phyloP scores from a whole-genome alignment of 768 basidiomycete species.

The Suillus americanus region DNA sequence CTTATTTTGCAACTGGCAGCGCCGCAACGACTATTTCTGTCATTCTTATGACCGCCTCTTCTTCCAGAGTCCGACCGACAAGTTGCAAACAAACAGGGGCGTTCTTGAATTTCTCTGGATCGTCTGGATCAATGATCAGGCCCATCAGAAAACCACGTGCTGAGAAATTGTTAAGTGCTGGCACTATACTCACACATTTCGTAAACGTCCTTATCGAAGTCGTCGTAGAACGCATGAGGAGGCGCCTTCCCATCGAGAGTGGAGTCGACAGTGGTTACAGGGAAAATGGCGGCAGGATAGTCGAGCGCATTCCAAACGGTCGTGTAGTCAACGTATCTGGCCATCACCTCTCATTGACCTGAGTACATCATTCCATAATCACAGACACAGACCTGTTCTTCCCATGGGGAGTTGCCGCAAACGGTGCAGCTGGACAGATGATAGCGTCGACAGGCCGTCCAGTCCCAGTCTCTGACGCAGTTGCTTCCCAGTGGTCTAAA shows the following conservation, averaged over 20 bases:
- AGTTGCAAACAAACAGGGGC: slow-evolving; percentile 68
- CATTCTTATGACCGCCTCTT: slow-evolving; percentile 73
- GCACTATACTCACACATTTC: slow-evolving; percentile 47
- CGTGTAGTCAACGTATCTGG: slow-evolving; percentile 55
- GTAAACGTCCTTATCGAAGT: slow-evolving; percentile 48
- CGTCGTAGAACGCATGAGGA: slow-evolving; percentile 47
- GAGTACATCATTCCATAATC: slow-evolving; percentile 6
- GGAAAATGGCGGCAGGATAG: slow-evolving; percentile 60
- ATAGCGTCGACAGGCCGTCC: slow-evolving; percentile 77
- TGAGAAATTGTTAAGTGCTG: neutral
- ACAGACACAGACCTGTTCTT: slow-evolving; percentile 43
- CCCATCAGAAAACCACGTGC: neutral
- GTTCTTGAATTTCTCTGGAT: slow-evolving; percentile 52
- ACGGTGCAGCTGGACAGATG: slow-evolving; percentile 62
- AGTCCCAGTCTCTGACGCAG: slow-evolving; percentile 51
- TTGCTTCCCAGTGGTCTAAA: slow-evolving; percentile 62
- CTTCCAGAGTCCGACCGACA: slow-evolving; percentile 68
- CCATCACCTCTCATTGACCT: neutral
- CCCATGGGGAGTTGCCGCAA: slow-evolving; percentile 65
- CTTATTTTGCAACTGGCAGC: slow-evolving; percentile 30
- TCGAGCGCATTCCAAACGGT: slow-evolving; percentile 66
- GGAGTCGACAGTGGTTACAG: slow-evolving; percentile 61
- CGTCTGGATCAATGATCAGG: slow-evolving; percentile 39
- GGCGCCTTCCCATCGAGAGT: slow-evolving; percentile 47
- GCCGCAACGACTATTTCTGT: slow-evolving; percentile 62